Evolutionary conservation across 164 flowering plant species (phyloP).

Genomic region (Nymphaea colorata): DNA sequence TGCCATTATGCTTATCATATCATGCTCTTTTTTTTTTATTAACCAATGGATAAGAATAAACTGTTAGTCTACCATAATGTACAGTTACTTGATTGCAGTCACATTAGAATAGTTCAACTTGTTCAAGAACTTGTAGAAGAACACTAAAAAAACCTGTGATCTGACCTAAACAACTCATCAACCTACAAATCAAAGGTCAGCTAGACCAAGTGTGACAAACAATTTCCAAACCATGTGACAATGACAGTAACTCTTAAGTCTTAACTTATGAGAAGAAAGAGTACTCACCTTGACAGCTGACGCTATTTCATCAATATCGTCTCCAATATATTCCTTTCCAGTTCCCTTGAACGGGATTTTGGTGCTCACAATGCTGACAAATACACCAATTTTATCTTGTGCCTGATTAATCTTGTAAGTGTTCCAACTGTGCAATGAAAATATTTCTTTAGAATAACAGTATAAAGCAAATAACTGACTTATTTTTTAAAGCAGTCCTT

Average conservation of each 20-base stretch:
- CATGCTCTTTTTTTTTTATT: too few relatives aligned
- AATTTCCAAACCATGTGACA: too few relatives aligned
- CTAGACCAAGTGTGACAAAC: too few relatives aligned
- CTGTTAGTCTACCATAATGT: too few relatives aligned
- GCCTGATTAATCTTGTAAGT: conserved; percentile 91
- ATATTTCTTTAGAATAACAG: neutral
- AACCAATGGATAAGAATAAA: too few relatives aligned
- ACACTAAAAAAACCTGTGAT: too few relatives aligned
- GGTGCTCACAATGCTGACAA: conserved; percentile 97
- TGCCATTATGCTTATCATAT: too few relatives aligned
- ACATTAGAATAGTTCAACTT: too few relatives aligned
- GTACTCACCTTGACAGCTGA: conserved; percentile 78
- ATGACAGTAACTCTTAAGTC: too few relatives aligned
- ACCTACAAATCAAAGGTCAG: neutral
- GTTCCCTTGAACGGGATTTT: conserved; percentile 98
- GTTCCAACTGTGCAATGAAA: conserved; percentile 54
- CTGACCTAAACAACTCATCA: neutral
- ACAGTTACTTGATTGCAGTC: too few relatives aligned
- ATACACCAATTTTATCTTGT: conserved; percentile 94
- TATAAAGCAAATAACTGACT: conserved; percentile 24
- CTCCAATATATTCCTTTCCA: conserved; percentile 98
- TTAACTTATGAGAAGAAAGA: neutral
- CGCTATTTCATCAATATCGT: conserved; percentile 90
- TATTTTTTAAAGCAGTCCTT: conserved; percentile 82
- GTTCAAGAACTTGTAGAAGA: too few relatives aligned